phyloP scores from a whole-genome alignment of 129 eudicot genomes.

The Flaveria linearis region DNA sequence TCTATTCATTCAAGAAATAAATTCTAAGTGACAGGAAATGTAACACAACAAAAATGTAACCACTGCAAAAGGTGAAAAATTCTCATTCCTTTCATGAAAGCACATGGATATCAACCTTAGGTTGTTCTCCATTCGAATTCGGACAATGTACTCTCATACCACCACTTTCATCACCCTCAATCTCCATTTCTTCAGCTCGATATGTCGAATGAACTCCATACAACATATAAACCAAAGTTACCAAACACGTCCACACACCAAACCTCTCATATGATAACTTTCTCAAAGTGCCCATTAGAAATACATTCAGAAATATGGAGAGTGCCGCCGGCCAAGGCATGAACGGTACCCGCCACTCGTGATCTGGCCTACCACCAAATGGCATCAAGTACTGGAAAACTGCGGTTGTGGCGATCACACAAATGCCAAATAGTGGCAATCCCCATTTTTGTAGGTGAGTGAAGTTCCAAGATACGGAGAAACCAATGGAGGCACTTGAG shows the following conservation, averaged over 20 bases:
- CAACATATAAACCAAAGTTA: slow-evolving; percentile 59
- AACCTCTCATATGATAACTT: slow-evolving; percentile 59
- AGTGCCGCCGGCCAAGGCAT: slow-evolving; percentile 86
- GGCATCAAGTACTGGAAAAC: slow-evolving; percentile 51
- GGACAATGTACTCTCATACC: slow-evolving; percentile 30
- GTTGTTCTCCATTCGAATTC: slow-evolving; percentile 42
- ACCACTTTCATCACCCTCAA: slow-evolving; percentile 22
- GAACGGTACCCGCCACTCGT: slow-evolving; percentile 65
- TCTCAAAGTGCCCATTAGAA: slow-evolving; percentile 63
- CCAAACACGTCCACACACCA: slow-evolving; percentile 70
- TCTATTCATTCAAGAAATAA: neutral
- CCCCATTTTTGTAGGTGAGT: slow-evolving; percentile 57
- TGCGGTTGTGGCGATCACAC: slow-evolving; percentile 43
- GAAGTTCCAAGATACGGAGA: slow-evolving; percentile 65
- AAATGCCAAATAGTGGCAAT: slow-evolving; percentile 42
- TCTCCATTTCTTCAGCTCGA: slow-evolving; percentile 53
- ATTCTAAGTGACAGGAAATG: neutral
- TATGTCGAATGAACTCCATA: slow-evolving; percentile 84
- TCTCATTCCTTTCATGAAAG: slow-evolving; percentile 22
- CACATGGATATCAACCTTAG: slow-evolving; percentile 54
- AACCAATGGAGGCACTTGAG: slow-evolving; percentile 54
- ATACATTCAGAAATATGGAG: slow-evolving; percentile 67
- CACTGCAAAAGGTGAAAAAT: neutral
- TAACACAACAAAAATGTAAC: neutral
- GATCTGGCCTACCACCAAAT: slow-evolving; percentile 11